These are phyloP conservation scores for Candida gorgasii DNA, from an alignment of 805 yeast genomes.

Conservation along the genomic window DNA sequence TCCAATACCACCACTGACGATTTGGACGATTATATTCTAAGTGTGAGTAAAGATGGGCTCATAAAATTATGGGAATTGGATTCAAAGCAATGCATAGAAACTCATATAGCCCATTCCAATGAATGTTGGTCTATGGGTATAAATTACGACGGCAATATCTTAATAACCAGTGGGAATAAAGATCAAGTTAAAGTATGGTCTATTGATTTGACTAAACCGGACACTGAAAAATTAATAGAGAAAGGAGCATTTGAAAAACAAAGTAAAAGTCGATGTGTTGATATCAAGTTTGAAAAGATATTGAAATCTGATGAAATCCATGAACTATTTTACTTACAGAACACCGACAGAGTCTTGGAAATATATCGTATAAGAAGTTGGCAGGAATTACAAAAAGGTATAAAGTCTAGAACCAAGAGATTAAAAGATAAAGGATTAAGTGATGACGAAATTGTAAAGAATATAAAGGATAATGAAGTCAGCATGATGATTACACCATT, in stretches of 20 bases:
- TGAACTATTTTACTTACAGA: conserved; percentile 67
- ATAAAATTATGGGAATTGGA: conserved; percentile 92
- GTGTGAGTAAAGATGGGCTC: conserved; percentile 86
- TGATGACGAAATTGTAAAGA: conserved; percentile 53
- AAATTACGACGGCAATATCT: conserved; percentile 39
- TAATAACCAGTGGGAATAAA: conserved; percentile 76
- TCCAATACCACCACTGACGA: conserved; percentile 41
- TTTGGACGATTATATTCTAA: conserved; percentile 70
- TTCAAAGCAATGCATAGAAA: conserved; percentile 87
- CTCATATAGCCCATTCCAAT: conserved; percentile 89
- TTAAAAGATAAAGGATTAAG: conserved; percentile 66
- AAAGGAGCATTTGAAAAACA: conserved; percentile 72
- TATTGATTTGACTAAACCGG: conserved; percentile 55
- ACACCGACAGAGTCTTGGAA: conserved; percentile 80
- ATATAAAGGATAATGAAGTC: conserved; percentile 46
- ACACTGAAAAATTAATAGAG: conserved; percentile 50
- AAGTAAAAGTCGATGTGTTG: conserved; percentile 70
- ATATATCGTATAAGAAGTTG: conserved; percentile 71
- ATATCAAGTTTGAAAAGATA: conserved; percentile 49
- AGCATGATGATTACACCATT: conserved; percentile 67
- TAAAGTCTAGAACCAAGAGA: conserved; percentile 75
- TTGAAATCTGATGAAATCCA: conserved; percentile 30
- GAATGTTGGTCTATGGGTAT: conserved; percentile 88
- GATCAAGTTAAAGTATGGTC: conserved; percentile 84
- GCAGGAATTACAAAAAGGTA: conserved; percentile 78